Evolutionary conservation across 179 eudicot genomes (phyloP).

Genomic region (Heliamphora pulchella): DNA sequence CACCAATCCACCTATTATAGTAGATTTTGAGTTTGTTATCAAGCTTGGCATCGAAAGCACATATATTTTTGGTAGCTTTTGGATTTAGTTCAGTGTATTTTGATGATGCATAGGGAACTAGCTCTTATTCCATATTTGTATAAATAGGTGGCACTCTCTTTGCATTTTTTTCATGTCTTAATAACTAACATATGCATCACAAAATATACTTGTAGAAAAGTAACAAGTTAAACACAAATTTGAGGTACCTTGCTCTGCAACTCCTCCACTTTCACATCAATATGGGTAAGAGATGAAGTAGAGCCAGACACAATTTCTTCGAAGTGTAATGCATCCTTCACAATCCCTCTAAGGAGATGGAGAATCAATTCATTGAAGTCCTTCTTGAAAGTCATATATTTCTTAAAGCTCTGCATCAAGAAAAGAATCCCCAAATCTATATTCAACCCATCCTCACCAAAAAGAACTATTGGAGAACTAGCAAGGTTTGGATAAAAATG

Average conservation of each 20-base stretch:
- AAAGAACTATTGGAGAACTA: background rate
- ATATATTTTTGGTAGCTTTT: background rate
- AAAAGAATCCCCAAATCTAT: background rate
- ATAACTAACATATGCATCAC: background rate
- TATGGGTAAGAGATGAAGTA: constrained; percentile 32
- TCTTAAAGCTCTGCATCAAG: constrained; percentile 66
- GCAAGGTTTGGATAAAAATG: background rate
- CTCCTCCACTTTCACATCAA: constrained; percentile 75
- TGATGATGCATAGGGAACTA: background rate
- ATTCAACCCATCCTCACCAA: background rate
- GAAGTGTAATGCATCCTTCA: constrained; percentile 72
- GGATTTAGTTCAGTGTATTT: background rate
- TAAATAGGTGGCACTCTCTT: background rate
- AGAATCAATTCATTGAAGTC: constrained; percentile 77
- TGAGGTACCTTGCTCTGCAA: constrained; percentile 68
- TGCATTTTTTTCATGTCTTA: background rate
- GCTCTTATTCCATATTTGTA: background rate
- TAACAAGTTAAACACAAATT: background rate
- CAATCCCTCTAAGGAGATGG: constrained; percentile 70
- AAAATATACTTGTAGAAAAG: background rate
- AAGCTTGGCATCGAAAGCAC: background rate
- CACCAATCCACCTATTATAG: no score
- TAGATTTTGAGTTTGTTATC: background rate
- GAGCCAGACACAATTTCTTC: constrained; percentile 75
- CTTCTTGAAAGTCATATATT: constrained; percentile 86